phyloP scores from a whole-genome alignment of 148 eudicot species.

The Vaccinium corymbosum region DNA sequence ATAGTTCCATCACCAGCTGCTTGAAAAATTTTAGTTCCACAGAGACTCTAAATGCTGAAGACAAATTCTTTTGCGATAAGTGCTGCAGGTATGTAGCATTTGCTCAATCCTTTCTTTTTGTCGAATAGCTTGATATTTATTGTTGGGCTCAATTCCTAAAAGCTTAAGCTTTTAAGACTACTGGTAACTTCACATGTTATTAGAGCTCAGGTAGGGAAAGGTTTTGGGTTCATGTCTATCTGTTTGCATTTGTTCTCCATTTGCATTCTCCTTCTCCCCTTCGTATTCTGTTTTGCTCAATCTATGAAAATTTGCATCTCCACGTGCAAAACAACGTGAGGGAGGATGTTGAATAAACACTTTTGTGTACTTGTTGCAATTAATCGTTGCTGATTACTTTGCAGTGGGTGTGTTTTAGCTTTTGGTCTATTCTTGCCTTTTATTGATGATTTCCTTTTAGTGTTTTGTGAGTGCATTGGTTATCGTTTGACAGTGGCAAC shows the following conservation, averaged over 20 bases:
- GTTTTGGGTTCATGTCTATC: too few relatives aligned
- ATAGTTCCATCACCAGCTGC: constrained; percentile 81
- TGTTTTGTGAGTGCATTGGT: neutral
- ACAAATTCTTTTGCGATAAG: constrained; percentile 91
- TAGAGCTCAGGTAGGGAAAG: too few relatives aligned
- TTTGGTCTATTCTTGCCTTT: neutral
- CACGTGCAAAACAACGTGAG: too few relatives aligned
- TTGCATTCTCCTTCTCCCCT: too few relatives aligned
- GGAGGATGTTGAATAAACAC: too few relatives aligned
- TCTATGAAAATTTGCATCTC: too few relatives aligned
- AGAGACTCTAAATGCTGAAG: constrained; percentile 88
- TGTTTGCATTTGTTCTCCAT: too few relatives aligned
- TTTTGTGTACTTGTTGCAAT: neutral
- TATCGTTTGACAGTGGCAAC: neutral
- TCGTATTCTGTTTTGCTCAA: too few relatives aligned
- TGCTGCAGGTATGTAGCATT: constrained; percentile 64
- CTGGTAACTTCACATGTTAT: too few relatives aligned
- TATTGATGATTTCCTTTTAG: neutral
- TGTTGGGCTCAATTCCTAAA: too few relatives aligned
- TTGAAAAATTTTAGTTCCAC: constrained; percentile 85
- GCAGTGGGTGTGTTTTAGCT: neutral
- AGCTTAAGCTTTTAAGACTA: too few relatives aligned
- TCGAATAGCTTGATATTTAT: too few relatives aligned
- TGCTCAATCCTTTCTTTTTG: neutral
- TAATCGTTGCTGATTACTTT: neutral